Percentiles rank a stretch among this genome's conserved stretches.
Evolutionary conservation across 768 basidiomycete genomes (phyloP).

Genomic region (Russula virescens): DNA sequence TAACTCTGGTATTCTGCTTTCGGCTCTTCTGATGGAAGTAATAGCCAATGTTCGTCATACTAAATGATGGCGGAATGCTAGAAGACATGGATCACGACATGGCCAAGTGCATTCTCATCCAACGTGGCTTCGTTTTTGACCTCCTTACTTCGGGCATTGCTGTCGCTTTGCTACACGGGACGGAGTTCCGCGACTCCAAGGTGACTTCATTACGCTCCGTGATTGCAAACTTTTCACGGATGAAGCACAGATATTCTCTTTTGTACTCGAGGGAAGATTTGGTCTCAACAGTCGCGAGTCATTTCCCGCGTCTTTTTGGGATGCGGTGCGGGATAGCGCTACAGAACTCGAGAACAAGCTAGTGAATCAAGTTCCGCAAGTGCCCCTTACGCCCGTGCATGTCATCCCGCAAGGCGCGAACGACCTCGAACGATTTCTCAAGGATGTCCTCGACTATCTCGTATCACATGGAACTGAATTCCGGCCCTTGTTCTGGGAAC

Average conservation of each 20-base stretch:
- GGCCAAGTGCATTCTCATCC: conserved; percentile 36
- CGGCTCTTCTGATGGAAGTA: conserved; percentile 17
- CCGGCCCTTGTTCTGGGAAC: conserved; percentile 15
- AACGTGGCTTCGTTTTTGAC: conserved; percentile 45
- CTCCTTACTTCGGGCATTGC: conserved; percentile 47
- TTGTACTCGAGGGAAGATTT: conserved; percentile 41
- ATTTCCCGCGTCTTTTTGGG: conserved; percentile 22
- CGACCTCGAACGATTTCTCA: neutral
- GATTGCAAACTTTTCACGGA: neutral
- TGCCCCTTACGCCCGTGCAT: conserved; percentile 3
- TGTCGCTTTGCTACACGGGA: conserved; percentile 46
- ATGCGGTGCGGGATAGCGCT: conserved; percentile 19
- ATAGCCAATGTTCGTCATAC: conserved; percentile 64
- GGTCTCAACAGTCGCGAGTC: conserved; percentile 22
- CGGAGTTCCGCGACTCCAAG: conserved; percentile 60
- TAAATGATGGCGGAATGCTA: conserved; percentile 45
- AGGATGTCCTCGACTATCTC: conserved; percentile 11
- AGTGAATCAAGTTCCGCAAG: neutral
- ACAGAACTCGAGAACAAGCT: conserved; percentile 14
- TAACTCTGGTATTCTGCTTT: too few species aligned
- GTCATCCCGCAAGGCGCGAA: neutral
- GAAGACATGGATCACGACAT: conserved; percentile 19
- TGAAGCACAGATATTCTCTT: conserved; percentile 47
- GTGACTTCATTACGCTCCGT: conserved; percentile 30
- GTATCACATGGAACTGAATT: neutral